Evolutionary conservation across 345 rosid genomes (phyloP).

Genomic region (Heritiera littoralis): DNA sequence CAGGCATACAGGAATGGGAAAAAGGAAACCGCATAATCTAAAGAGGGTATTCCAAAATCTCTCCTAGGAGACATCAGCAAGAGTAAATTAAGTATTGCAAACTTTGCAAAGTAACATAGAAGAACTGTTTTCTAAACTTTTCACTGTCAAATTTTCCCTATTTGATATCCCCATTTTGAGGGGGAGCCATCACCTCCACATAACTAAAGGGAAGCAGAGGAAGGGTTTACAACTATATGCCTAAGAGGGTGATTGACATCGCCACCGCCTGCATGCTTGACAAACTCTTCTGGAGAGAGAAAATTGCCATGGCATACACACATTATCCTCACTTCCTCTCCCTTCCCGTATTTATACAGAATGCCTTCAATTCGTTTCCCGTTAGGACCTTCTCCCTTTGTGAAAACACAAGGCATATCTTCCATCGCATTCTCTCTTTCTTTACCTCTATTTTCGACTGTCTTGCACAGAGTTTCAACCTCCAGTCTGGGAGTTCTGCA

Average conservation of each 20-base stretch:
- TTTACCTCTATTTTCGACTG: conserved; percentile 37
- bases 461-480: background rate
- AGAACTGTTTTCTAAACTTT: conserved; percentile 9
- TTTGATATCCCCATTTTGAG: conserved; percentile 20
- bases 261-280: conserved; percentile 76
- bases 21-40: too few species aligned
- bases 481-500: background rate
- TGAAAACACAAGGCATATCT: conserved; percentile 86
- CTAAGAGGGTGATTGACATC: conserved; percentile 71
- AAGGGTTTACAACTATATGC: conserved; percentile 72
- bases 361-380: conserved; percentile 74
- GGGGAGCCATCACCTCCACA: background rate
- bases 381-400: conserved; percentile 68
- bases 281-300: conserved; percentile 73
- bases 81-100: background rate
- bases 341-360: conserved; percentile 66
- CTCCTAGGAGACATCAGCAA: background rate
- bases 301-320: conserved; percentile 83
- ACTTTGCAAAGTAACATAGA: background rate
- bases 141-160: background rate
- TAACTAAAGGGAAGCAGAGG: conserved; percentile 41
- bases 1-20: too few species aligned
- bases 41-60: background rate
- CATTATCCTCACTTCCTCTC: conserved; percentile 73
- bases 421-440: conserved; percentile 43